Base-by-base conservation (phyloP, 2,329 filamentous ascomycete genomes). In the Calonectria multiphialidica region DNA sequence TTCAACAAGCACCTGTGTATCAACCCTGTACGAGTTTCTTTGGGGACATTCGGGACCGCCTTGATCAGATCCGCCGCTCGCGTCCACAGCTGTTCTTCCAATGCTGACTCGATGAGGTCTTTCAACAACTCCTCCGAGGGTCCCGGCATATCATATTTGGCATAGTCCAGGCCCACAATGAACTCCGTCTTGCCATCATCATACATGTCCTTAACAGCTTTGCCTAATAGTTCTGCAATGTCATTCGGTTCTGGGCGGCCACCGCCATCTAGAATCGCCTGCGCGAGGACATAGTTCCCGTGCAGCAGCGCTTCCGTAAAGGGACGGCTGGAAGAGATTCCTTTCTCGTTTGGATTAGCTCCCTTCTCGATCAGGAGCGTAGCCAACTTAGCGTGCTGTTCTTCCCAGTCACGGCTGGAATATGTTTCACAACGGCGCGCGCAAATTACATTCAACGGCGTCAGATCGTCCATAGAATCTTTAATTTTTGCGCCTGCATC, bases 291-390 rank as follows among this genome's bases (percentile, higher is more conserved):
- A 50, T 74, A 70, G 45, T 80, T 80, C 6, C 75, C 72, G 50
- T 79, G 74, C 8, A 73, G 40, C 15, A 80, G 66, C 5, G 78
- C 78, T 37, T 78, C 75, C 18, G 78, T 80, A 33, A 80, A 78
- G 40, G 78, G 78, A 16, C 75, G 76, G 18, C 42, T 68, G 33
- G 42, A 23, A 15, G 76, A 72, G 47, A 73, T 64, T 8, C 77
- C 76, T 63, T 80, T 80, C 18, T 78, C 78, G 47, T 80, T 80
- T 21, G 78, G 78, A 53, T 80, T 72, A 10, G 76, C 77, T 21
- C 78, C 78, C 16, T 70, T 66, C 45, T 80, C 74, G 59, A 80
- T 78, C 16, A 80, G 66, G n/a, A 80, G 76, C 55, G 74, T 75
- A 42, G 75, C 78, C 3, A 80, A 65, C 66, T 71, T 61, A n/a